Percentiles rank a stretch among this genome's conserved stretches.
Evolutionary conservation across 139 green algal genomes (phyloP).

Genomic region (Penium margaritaceum): DNA sequence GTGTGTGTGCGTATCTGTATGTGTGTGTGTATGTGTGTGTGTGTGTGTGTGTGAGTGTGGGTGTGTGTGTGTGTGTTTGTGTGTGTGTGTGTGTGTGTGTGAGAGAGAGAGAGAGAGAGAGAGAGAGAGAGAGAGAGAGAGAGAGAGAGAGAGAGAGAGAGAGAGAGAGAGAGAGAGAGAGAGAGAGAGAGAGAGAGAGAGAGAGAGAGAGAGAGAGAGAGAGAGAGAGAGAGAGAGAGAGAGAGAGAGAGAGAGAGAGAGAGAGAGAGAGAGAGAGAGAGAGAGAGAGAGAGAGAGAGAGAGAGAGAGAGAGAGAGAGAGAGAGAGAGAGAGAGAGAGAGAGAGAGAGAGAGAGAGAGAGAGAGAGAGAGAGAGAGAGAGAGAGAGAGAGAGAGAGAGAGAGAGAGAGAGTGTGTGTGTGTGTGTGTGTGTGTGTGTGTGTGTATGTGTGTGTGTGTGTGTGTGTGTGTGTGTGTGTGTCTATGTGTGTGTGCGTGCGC

Average conservation of each 20-base stretch:
- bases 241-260: not conserved
- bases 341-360: not conserved
- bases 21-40: constrained; percentile 1
- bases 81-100: not conserved
- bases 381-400: not conserved
- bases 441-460: not conserved
- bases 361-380: not conserved
- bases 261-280: not conserved
- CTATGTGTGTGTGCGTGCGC: not conserved
- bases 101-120: not conserved
- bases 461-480: constrained; percentile 6
- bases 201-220: not conserved
- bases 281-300: not conserved
- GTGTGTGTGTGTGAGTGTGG: constrained; percentile 1
- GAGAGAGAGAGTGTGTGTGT: not conserved
- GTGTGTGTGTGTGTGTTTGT: not conserved
- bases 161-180: not conserved
- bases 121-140: not conserved
- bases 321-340: not conserved
- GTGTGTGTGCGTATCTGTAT: not conserved
- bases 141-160: not conserved
- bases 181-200: not conserved
- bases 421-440: constrained; percentile 7
- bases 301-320: not conserved
- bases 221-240: not conserved